A percentile compares a stretch with the other conserved stretches of the same genome.
Evolutionary conservation across 2,329 filamentous ascomycete species (phyloP).

Genomic region (Penicillium sumatraense): DNA sequence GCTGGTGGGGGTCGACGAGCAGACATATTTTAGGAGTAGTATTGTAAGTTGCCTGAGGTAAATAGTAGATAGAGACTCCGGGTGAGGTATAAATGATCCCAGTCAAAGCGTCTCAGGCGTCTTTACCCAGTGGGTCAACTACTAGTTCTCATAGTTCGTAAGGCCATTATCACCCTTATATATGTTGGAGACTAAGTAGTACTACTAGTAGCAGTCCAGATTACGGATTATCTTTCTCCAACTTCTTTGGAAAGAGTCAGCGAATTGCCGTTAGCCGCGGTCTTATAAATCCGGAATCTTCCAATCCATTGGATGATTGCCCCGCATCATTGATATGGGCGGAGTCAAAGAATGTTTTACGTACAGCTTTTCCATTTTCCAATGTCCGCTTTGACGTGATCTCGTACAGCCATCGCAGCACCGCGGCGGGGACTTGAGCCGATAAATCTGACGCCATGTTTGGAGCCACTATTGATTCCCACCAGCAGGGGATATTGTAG

Average conservation of each 20-base stretch:
- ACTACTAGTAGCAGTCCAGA: too few relatives aligned
- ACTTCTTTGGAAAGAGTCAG: too few relatives aligned
- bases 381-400: neutral
- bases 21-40: conserved; percentile 25
- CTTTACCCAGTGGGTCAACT: too few relatives aligned
- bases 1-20: conserved; percentile 42
- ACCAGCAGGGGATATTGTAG: neutral
- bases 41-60: neutral
- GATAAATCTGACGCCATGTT: neutral
- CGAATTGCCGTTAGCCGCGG: neutral
- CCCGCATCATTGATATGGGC: conserved; percentile 11
- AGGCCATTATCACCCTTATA: too few relatives aligned
- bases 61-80: too few relatives aligned
- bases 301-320: conserved; percentile 6
- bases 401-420: neutral
- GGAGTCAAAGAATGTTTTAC: neutral
- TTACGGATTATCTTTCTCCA: too few relatives aligned
- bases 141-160: too few relatives aligned
- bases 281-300: neutral
- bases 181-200: too few relatives aligned
- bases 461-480: neutral
- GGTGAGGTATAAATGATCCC: too few relatives aligned
- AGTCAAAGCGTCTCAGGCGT: too few relatives aligned
- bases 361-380: neutral
- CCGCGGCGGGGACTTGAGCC: neutral